Base-by-base conservation (phyloP, 139 green algal species). In the Astrephomene gubernaculifera region DNA sequence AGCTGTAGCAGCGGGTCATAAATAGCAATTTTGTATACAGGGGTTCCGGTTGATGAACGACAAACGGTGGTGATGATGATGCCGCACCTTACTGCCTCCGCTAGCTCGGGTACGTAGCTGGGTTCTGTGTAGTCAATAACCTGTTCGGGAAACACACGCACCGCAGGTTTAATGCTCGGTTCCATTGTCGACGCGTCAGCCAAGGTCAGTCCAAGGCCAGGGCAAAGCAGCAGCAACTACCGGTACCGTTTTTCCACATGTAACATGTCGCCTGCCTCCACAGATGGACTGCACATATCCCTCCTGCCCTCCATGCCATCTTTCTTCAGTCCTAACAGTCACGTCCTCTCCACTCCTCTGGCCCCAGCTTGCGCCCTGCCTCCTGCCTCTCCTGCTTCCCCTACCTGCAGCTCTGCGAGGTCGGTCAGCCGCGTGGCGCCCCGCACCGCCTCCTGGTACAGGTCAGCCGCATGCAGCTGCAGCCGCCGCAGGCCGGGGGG, bases 361-460 rank as follows among this genome's bases (percentile, higher is more conserved):
- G 49, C 49, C 49, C 49, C n/a, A n/a, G n/a, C n/a, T n/a, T n/a
- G n/a, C n/a, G n/a, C n/a, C n/a, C n/a, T n/a, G n/a, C n/a, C n/a
- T n/a, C n/a, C n/a, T n/a, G n/a, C n/a, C n/a, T n/a, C n/a, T n/a
- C n/a, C n/a, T n/a, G 49, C 49, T 6, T 19, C 21, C 33, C 74
- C 10, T 38, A 84, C 78, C 43, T 75, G 39, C 21, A 84, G 44
- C 12, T n/a, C 24, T 3, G 43, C 35, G 9, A 84, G 78, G 41
- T 84, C 25, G 6, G 24, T 38, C 6, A 84, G 78, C 2, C 78
- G 78, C 1, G 41, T 41, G 25, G 63, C 61, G 43, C 10, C 52
- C 78, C 25, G 61, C 78, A 84, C 4, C n/a, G 78, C 78, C 63
- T 84, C 78, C 31, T 22, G 3, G 63, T 75, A 84, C 78, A 84